Conservation (phyloP, 1,139 yeast genomes). For the Taphrina pruni region DNA sequence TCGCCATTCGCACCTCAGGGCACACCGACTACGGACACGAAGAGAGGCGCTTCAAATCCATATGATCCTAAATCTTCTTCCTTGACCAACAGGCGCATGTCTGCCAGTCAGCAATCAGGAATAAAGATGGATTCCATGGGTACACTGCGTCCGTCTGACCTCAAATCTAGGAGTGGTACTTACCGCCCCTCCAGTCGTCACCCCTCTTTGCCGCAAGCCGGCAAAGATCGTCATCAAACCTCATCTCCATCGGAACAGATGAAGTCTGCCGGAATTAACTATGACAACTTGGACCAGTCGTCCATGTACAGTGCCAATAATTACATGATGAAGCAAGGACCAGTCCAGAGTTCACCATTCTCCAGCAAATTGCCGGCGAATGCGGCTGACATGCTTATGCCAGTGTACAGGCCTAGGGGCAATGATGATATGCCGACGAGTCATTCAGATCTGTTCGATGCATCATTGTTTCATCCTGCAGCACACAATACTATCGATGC, state of each 20-base stretch:
- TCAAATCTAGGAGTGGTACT: constrained; percentile 18
- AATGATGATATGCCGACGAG: not conserved
- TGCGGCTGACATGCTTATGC: constrained; percentile 30
- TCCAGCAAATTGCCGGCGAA: constrained; percentile 32
- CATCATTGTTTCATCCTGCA: constrained; percentile 15
- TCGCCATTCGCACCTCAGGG: constrained; percentile 27
- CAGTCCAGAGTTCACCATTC: constrained; percentile 6
- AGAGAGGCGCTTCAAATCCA: constrained; percentile 14
- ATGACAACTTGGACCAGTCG: constrained; percentile 12
- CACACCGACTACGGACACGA: not conserved
- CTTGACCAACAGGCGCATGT: constrained; percentile 19
- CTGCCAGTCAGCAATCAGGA: constrained; percentile 9
- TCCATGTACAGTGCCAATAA: constrained; percentile 1
- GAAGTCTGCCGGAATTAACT: constrained; percentile 22
- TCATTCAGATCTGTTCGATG: not conserved
- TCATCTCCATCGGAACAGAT: constrained; percentile 15
- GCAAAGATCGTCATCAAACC: not conserved
- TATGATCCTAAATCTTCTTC: constrained; percentile 30
- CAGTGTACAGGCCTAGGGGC: not conserved
- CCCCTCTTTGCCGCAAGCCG: constrained; percentile 34
- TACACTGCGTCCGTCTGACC: constrained; percentile 29
- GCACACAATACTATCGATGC: constrained; percentile 24
- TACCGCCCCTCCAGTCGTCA: constrained; percentile 36
- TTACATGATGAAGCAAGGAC: not conserved
- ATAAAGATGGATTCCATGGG: constrained; percentile 18